Base-by-base conservation (phyloP, 2,329 filamentous ascomycete genomes). In the Cercospora berteroae region DNA sequence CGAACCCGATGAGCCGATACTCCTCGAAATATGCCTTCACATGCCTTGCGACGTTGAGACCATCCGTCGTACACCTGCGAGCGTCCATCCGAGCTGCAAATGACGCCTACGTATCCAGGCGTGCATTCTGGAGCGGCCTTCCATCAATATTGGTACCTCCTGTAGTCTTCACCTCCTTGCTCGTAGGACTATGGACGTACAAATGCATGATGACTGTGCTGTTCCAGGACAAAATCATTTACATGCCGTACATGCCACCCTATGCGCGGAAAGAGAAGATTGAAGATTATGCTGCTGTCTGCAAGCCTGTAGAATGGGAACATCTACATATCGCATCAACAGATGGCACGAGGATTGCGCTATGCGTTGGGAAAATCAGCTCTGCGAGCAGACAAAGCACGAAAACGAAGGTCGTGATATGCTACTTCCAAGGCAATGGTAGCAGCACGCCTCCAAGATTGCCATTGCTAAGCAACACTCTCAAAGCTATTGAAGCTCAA, bases 221-320 rank as follows among this genome's bases (percentile, higher is more conserved):
- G 4, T 90, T 93, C 76, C 91, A 94, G 79, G 92, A 94, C 75
- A 89, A 90, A 75, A 92, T 94, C 75, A 90, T 94, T 67, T 94
- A 93, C 79, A 92, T 93, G 81, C 90, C 91, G 0, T 90, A 89
- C 56, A 79, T 93, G 60, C 90, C 90, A 18, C 90, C 90, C 2
- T 90, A 90, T 63, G 74, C 90, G 0, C 84, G 90, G 16, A 83
- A 84, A 25, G 89, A 93, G 80, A 87, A 80, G 65, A 89, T 94
- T 42, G 80, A 81, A 3, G 87, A 90, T 72, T 93, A 91, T 75
- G 81, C 81, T 27, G 76, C 77, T 4, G 82, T 85, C 42, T 92
- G 89, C 70, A 81, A 80, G 27, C 87, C 87, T 0, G 81, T 93
- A n/a, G 67, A 75, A 44, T 94, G 91, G 91, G 78, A 82, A n/a